Evolutionary conservation across 208 protist genomes (phyloP), one percentile per base, ranked within the genome.

Genomic region (Angomonas ambiguus): DNA sequence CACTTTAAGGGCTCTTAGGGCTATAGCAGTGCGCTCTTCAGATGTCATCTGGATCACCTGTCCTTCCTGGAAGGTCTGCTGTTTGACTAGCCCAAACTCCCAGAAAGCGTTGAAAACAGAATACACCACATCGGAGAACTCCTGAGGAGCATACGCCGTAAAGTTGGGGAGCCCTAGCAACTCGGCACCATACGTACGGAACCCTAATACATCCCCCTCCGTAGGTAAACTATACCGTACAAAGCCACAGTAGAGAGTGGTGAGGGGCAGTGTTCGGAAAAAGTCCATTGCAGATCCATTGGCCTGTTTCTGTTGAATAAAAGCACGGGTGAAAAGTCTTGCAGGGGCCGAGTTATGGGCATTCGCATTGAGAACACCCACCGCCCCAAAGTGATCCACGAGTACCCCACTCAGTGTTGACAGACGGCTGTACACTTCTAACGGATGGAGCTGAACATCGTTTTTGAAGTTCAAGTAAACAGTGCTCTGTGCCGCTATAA

Each of bases 391-490:
- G 2, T 62, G 16, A 25, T 67, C 58, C 6, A 45, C 61, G 31
- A 76, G 35, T 24, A 48, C 57, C 4, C 67, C 73, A 16, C 63
- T 64, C 18, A 74, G 67, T 0, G 62, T 33, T 20, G 60, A 69
- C 32, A 79, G 56, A 11, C 67, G 28, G 20, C 58, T 60, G 51
- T 71, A 74, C 58, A 61, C 35, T 64, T 79, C 67, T 22, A 79
- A 42, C 30, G 73, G 68, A 5, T 55, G 8, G 0, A 74, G 8
- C 2, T 8, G 34, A 16, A 57, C 58, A 13, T 57, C 69, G 6
- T 62, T 56, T 3, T 11, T 20, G 30, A 48, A 51, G 68, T 74
- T 69, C 8, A 74, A 53, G 24, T 61, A 74, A 16, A 56, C 62
- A 1, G 56, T 63, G 33, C 64, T 70, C 28, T 67, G 38, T 28